Percentiles rank a stretch among this genome's conserved stretches.
These are phyloP conservation scores for Hordeum pubiflorum DNA, from an alignment of 202 grass and related monocot species.

Conservation along the genomic window DNA sequence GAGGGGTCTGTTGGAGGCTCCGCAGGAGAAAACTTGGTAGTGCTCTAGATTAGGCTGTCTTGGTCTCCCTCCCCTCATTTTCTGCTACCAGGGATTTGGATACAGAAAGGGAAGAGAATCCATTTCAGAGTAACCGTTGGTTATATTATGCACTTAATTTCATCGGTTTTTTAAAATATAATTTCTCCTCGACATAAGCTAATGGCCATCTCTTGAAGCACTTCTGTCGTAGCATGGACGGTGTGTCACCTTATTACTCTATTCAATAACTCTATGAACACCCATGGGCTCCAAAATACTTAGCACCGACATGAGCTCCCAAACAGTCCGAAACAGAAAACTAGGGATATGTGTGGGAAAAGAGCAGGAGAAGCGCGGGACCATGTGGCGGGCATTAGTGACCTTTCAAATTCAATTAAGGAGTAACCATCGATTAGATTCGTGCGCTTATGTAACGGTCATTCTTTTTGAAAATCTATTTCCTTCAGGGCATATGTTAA, in stretches of 20 bases:
- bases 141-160: background rate
- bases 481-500: too few relatives aligned
- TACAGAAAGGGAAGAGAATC: too few relatives aligned
- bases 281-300: too few relatives aligned
- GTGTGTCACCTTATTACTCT: background rate
- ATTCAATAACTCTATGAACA: background rate
- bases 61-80: background rate
- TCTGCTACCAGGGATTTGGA: too few relatives aligned
- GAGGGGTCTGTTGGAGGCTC: background rate
- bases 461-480: background rate
- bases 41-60: background rate
- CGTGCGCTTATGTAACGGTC: background rate
- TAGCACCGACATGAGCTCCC: background rate
- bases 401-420: background rate
- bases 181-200: background rate
- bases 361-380: background rate
- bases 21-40: accelerated
- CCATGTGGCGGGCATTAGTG: background rate
- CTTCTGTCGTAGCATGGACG: background rate
- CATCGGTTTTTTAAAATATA: background rate
- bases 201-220: background rate
- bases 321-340: background rate
- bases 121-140: background rate
- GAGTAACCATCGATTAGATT: background rate
- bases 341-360: background rate